Conservation (phyloP, 2,329 filamentous ascomycete species). For the Furcasterigmium sp. region DNA sequence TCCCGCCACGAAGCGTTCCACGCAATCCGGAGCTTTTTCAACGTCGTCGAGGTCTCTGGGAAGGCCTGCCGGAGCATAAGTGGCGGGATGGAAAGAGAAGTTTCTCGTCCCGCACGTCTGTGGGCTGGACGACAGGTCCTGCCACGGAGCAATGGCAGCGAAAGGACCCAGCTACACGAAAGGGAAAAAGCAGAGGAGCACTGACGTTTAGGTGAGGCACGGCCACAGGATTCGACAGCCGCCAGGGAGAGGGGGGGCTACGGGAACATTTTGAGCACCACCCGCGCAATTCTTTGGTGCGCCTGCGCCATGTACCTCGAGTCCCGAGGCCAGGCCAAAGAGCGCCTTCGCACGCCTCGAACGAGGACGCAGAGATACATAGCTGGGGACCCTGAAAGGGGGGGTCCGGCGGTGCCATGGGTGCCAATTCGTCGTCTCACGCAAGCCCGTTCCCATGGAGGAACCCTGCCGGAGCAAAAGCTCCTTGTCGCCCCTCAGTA, state of each 20-base stretch:
- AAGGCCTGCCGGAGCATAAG: not conserved
- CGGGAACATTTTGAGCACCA: not conserved
- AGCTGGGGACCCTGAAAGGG: not conserved
- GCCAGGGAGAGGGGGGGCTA: not conserved
- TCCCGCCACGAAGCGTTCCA: not conserved
- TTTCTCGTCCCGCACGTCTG: not conserved
- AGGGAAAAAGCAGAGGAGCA: not conserved
- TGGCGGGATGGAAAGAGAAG: not conserved
- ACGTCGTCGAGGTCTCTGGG: not conserved
- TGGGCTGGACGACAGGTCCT: not conserved
- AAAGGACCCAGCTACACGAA: not conserved
- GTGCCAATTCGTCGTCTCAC: not conserved
- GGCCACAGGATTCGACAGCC: not conserved
- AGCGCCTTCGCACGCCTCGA: no score
- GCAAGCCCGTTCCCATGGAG: not conserved
- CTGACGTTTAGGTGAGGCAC: not conserved
- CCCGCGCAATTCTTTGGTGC: conserved; percentile 2
- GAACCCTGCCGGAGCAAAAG: conserved; percentile 12
- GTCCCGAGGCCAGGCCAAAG: not conserved
- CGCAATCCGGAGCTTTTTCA: conserved; percentile 2
- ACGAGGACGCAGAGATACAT: no score
- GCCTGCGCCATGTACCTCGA: not conserved
- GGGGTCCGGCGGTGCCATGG: not conserved
- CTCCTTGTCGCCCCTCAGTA: conserved; percentile 8
- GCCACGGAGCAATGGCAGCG: not conserved